A percentile compares a stretch with the other conserved stretches of the same genome.
Conservation (phyloP, 1,139 yeast species). For the Hansenula lynferdii region DNA sequence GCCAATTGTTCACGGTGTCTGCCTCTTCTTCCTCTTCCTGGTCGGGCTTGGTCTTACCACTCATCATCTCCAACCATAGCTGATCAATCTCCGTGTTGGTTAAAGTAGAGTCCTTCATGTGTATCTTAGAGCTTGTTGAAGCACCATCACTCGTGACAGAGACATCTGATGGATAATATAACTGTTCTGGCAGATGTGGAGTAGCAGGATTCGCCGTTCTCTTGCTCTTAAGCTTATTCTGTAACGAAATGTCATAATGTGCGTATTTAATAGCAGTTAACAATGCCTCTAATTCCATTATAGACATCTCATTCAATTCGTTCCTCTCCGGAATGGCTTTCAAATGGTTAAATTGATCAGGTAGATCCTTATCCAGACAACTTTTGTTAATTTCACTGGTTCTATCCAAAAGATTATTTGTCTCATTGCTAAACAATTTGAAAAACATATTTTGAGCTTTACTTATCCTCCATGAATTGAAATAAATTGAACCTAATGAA, state of each 20-base stretch:
- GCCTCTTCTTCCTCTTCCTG: no score
- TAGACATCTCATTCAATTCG: slow-evolving; percentile 11
- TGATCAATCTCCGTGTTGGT: slow-evolving; percentile 17
- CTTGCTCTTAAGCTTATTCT: slow-evolving; percentile 1
- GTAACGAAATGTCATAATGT: not conserved
- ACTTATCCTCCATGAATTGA: slow-evolving; percentile 46
- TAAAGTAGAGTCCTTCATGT: slow-evolving; percentile 14
- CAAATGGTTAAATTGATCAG: slow-evolving; percentile 15
- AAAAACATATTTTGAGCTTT: slow-evolving; percentile 30
- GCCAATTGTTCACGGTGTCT: no score
- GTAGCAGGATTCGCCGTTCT: not conserved
- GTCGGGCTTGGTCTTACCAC: no score
- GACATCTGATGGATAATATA: no score
- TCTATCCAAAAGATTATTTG: slow-evolving; percentile 24
- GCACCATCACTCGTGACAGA: no score
- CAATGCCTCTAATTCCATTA: not conserved
- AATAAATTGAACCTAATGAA: slow-evolving; percentile 33
- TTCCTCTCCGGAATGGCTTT: slow-evolving; percentile 14
- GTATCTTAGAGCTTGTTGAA: slow-evolving; percentile 4
- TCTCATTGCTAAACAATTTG: slow-evolving; percentile 24
- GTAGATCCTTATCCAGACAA: slow-evolving; percentile 9
- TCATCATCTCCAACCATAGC: slow-evolving; percentile 21
- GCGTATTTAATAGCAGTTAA: not conserved
- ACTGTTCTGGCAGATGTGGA: no score
- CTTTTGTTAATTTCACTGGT: slow-evolving; percentile 15